These are phyloP conservation scores for Pyropia haitanensis DNA, from an alignment of 23 red algal genomes.

Conservation along the genomic window DNA sequence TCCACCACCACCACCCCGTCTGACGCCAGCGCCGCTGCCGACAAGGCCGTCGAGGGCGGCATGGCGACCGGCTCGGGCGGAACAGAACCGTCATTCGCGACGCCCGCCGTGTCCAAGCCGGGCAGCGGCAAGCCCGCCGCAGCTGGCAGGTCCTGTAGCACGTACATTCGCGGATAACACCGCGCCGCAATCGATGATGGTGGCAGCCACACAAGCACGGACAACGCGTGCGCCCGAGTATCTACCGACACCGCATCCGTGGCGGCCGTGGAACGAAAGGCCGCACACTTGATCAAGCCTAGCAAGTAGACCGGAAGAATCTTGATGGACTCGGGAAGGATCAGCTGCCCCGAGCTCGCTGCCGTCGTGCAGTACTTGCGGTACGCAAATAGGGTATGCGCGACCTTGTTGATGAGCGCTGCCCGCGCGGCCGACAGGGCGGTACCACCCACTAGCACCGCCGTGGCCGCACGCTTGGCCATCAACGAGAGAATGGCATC, in stretches of 20 bases:
- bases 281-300: conserved; percentile 76
- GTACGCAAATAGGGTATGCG: conserved; percentile 72
- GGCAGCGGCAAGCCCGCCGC: conserved; percentile 60
- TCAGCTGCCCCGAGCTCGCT: conserved; percentile 64
- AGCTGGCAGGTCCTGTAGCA: conserved; percentile 32
- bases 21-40: conserved; percentile 39
- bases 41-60: conserved; percentile 46
- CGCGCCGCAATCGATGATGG: conserved; percentile 26
- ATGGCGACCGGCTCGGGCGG: conserved; percentile 41
- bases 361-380: conserved; percentile 80
- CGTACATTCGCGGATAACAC: conserved; percentile 75
- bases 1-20: conserved; percentile 73
- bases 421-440: conserved; percentile 67
- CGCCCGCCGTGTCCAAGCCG: conserved; percentile 13
- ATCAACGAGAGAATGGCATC: conserved; percentile 50
- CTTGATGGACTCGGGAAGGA: conserved; percentile 88
- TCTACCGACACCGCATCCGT: conserved; percentile 51
- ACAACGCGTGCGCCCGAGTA: conserved; percentile 40
- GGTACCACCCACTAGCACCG: conserved; percentile 51
- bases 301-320: conserved; percentile 74
- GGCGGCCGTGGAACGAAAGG: conserved; percentile 50
- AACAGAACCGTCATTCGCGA: background rate
- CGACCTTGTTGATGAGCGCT: conserved; percentile 54
- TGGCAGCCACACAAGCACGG: conserved; percentile 22
- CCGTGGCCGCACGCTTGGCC: conserved; percentile 47